Percentiles rank a stretch among this genome's conserved stretches.
phyloP scores from a whole-genome alignment of 805 yeast genomes.

The Pichia phayaonensis region DNA sequence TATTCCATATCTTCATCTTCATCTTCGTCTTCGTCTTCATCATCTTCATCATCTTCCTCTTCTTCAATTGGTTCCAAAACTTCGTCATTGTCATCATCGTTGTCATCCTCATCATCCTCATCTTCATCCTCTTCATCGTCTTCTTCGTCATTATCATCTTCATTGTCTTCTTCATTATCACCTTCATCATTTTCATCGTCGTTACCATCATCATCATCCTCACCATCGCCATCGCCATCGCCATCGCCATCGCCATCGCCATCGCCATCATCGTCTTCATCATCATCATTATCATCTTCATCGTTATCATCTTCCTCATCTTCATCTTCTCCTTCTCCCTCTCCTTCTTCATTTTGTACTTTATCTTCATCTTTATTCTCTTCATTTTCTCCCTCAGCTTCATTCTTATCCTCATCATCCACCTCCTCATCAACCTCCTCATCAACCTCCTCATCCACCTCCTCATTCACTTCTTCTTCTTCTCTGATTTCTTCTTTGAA shows the following conservation, averaged over 20 bases:
- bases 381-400: neutral
- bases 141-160: slow-evolving; percentile 3
- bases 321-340: neutral
- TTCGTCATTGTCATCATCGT: neutral
- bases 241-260: slow-evolving; percentile 6
- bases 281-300: neutral
- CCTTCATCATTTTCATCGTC: neutral
- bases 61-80: neutral
- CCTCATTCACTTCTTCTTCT: slow-evolving; percentile 13
- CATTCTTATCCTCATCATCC: slow-evolving; percentile 11
- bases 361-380: neutral
- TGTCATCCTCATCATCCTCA: neutral
- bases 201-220: slow-evolving; percentile 1
- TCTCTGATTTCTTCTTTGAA: slow-evolving; percentile 34
- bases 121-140: slow-evolving; percentile 7
- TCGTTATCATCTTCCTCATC: neutral
- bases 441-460: slow-evolving; percentile 13
- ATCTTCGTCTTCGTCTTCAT: neutral
- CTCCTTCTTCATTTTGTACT: neutral
- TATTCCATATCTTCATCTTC: slow-evolving; percentile 2
- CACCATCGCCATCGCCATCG: neutral
- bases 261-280: slow-evolving; percentile 1
- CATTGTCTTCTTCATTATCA: neutral
- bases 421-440: slow-evolving; percentile 19
- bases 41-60: neutral